phyloP scores from a whole-genome alignment of 2,329 filamentous ascomycete species.

The Pleurostoma richardsiae region DNA sequence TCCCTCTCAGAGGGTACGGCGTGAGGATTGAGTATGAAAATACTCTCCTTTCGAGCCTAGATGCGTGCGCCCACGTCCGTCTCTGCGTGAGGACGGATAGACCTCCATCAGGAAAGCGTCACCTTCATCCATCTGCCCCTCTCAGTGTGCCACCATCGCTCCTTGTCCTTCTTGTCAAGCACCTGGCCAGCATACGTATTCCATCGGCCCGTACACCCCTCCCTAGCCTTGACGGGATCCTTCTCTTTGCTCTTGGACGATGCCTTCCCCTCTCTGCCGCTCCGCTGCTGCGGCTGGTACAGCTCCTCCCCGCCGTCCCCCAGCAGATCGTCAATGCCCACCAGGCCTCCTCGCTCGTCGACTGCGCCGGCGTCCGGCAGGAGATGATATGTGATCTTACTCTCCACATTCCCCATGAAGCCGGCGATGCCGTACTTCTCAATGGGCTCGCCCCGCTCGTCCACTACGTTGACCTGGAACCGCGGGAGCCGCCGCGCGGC shows the following conservation, averaged over 20 bases:
- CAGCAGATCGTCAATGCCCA: constrained; percentile 46
- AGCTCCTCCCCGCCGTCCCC: constrained; percentile 41
- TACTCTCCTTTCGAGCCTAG: too few relatives aligned
- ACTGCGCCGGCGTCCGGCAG: constrained; percentile 49
- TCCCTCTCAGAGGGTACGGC: too few relatives aligned
- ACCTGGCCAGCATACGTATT: constrained; percentile 18
- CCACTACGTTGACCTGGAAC: constrained; percentile 54
- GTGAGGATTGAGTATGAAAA: too few relatives aligned
- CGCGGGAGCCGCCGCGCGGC: constrained; percentile 46
- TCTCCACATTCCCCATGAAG: constrained; percentile 57
- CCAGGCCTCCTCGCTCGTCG: constrained; percentile 52
- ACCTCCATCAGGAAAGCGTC: constrained; percentile 15
- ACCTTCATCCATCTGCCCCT: constrained; percentile 23
- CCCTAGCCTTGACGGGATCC: constrained; percentile 7
- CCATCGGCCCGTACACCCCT: constrained; percentile 27
- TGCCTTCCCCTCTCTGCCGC: neutral
- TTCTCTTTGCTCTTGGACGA: constrained; percentile 2
- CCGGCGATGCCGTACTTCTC: constrained; percentile 52
- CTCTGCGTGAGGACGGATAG: too few relatives aligned
- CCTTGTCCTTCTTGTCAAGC: constrained; percentile 25
- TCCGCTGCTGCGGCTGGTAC: constrained; percentile 6
- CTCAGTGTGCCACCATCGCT: constrained; percentile 28
- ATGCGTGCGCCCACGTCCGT: too few relatives aligned
- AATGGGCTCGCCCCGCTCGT: constrained; percentile 43
- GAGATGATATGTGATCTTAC: constrained; percentile 56